Conservation (phyloP, 202 grass and related monocot species). For the Cymbopogon flexuosus region DNA sequence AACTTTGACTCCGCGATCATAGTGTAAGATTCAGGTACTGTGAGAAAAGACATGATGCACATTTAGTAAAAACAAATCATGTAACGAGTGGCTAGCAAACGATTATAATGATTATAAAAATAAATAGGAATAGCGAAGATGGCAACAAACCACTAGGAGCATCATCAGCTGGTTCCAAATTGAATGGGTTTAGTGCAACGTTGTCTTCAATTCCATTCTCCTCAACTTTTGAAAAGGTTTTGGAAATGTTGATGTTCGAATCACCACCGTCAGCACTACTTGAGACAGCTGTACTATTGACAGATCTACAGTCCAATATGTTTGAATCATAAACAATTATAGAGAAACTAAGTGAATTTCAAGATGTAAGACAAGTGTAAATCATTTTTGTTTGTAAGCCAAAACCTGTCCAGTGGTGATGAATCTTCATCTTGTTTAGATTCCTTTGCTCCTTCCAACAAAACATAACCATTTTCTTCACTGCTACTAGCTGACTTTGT, state of each 20-base stretch:
- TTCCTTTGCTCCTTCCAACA: constrained; percentile 56
- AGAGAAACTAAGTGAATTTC: constrained; percentile 27
- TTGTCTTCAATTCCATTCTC: constrained; percentile 50
- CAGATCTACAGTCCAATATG: constrained; percentile 43
- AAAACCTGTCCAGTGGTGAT: constrained; percentile 56
- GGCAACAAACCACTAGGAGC: constrained; percentile 60
- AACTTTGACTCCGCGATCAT: constrained; percentile 70
- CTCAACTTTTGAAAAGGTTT: constrained; percentile 38
- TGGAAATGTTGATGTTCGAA: constrained; percentile 41
- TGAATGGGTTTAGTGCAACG: constrained; percentile 39
- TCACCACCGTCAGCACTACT: constrained; percentile 38
- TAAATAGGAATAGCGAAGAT: constrained; percentile 7
- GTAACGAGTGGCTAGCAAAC: constrained; percentile 26
- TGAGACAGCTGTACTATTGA: constrained; percentile 35
- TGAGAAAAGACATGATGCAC: constrained; percentile 10
- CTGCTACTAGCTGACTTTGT: constrained; percentile 57
- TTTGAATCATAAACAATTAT: constrained; percentile 45
- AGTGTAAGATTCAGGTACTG: constrained; percentile 77
- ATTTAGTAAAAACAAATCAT: constrained; percentile 28
- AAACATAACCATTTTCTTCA: constrained; percentile 49
- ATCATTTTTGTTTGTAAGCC: constrained; percentile 7
- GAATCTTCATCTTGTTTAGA: constrained; percentile 61
- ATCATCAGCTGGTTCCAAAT: constrained; percentile 48
- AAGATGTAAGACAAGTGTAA: not conserved
- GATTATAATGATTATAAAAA: constrained; percentile 27